Evolutionary conservation across 805 yeast species (phyloP), one percentile per base, ranked within the genome.

Genomic region (Lipomyces starkeyi): DNA sequence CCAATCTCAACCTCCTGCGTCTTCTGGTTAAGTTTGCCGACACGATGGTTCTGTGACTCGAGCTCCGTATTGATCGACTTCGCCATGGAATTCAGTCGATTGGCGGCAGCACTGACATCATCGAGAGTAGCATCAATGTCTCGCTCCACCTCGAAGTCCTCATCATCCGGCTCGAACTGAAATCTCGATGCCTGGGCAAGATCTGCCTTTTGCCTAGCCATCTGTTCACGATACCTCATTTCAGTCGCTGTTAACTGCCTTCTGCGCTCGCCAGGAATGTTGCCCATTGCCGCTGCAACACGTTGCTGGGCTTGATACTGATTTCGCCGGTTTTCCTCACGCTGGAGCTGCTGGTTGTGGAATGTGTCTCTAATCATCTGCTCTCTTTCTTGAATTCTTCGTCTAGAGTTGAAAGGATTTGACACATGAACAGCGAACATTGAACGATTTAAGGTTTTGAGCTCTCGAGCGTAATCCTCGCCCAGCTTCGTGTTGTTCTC

Each of bases 101-200:
- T 83, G 40, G 97, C 86, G 67, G 89, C 85, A 54, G 83, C 83
- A 13, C 86, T 84, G 60, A 95, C 90, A 77, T 89, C 91, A 74
- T 91, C 93, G 78, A 94, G 81, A 75, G 95, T 95, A 71, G 85
- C 80, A 63, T 93, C 93, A 73, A 93, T 86, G 78, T 93, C 97
- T 70, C 89, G 86, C 76, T 94, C 98, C 86, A 92, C 86, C 73
- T 88, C 95, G 74, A 93, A 97, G 78, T 95, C 98, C 77, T 94
- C 98, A 61, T 88, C 87, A 78, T 94, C 98, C 60, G 90, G 90
- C 76, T 92, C 97, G 74, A 91, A 91, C 74, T 91, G 91, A 79
- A 89, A 93, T 71, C 87, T 81, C 66, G 86, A 81, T 1, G 96
- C 90, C 52, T 87, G 88, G 57, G 76, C 81, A 59, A 87, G 83